Evolutionary conservation across 129 eudicot species (phyloP).

Genomic region (Tanacetum coccineum): DNA sequence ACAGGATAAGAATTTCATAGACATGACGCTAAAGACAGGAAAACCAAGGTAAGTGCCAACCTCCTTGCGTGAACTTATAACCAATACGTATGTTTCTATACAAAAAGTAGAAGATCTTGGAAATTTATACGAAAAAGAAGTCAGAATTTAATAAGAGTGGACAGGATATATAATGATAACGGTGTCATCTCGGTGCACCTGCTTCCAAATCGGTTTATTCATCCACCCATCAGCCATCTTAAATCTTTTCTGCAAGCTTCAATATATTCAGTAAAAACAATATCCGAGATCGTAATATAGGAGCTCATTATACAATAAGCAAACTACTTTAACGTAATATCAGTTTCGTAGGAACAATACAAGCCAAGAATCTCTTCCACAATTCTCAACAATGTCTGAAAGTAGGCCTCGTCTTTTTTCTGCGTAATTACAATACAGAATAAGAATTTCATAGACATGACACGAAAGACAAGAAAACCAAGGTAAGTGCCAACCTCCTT

Average conservation of each 20-base stretch:
- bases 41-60: too few relatives aligned
- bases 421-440: conserved; percentile 49
- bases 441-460: conserved; percentile 81
- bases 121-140: too few relatives aligned
- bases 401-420: conserved; percentile 93
- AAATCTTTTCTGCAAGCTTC: conserved; percentile 93
- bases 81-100: too few relatives aligned
- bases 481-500: too few relatives aligned
- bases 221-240: too few relatives aligned
- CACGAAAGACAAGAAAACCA: conserved; percentile 82
- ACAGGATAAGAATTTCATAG: too few relatives aligned
- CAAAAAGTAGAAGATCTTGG: too few relatives aligned
- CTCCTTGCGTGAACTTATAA: too few relatives aligned
- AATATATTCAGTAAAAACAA: conserved; percentile 22
- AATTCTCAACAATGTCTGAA: conserved; percentile 74
- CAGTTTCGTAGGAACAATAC: conserved; percentile 95
- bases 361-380: too few relatives aligned
- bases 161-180: background rate
- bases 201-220: conserved; percentile 96
- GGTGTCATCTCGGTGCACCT: conserved; percentile 48
- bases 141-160: too few relatives aligned
- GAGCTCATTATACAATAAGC: conserved; percentile 16
- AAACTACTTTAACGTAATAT: conserved; percentile 82
- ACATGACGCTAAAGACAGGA: too few relatives aligned
- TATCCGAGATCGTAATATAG: background rate